phyloP scores from a whole-genome alignment of 2,329 filamentous ascomycete species.

The Trichoderma aggressivum region DNA sequence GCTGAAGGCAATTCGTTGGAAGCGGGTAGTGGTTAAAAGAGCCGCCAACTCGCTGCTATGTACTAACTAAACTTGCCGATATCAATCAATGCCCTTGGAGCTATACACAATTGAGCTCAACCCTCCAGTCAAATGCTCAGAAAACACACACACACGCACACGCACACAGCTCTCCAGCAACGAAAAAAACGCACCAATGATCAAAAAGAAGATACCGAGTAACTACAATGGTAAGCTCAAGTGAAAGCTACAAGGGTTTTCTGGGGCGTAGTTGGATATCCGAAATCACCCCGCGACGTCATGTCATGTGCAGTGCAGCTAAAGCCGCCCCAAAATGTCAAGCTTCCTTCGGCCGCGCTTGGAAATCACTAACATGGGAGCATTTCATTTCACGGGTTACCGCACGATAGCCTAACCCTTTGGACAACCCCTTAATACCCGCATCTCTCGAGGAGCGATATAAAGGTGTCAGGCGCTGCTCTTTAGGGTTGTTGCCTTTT shows the following conservation, averaged over 20 bases:
- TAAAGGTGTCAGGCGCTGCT: neutral
- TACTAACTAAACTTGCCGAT: neutral
- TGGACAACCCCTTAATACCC: neutral
- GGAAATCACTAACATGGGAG: neutral
- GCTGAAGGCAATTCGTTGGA: neutral
- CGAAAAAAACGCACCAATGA: neutral
- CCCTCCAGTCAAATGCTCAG: no score
- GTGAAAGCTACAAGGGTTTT: neutral
- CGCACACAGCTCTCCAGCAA: no score
- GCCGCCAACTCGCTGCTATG: neutral
- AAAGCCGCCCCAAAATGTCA: neutral
- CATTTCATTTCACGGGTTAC: neutral
- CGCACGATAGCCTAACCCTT: neutral
- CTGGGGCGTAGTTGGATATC: neutral
- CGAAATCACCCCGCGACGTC: conserved; percentile 13
- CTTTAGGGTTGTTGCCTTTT: neutral
- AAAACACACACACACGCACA: no score
- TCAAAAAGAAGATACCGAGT: neutral
- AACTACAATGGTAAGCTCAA: neutral
- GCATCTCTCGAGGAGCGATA: neutral
- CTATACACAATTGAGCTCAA: neutral
- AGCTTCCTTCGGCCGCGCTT: neutral
- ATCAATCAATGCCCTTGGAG: neutral
- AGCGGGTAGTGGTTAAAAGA: neutral
- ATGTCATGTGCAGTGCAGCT: conserved; percentile 12